Evolutionary conservation across 2,329 filamentous ascomycete species (phyloP).

Genomic region (Ramichloridium luteum): DNA sequence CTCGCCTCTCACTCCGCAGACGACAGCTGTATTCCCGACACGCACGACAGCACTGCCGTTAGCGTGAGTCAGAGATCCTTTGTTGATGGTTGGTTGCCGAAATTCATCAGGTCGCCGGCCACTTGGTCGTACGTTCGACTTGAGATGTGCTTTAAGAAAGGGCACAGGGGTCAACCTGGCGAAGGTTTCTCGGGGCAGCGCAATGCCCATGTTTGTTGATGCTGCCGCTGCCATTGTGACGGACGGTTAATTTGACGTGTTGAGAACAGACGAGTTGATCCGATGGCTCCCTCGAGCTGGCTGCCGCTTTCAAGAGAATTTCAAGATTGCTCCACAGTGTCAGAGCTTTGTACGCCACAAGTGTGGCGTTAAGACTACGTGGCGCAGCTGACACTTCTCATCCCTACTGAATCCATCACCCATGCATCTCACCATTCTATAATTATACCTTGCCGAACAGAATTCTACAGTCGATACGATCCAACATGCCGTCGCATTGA

Average conservation of each 20-base stretch:
- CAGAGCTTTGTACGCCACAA: too few relatives aligned
- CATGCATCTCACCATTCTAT: too few relatives aligned
- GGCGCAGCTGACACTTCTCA: too few relatives aligned
- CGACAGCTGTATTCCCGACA: conserved; percentile 81
- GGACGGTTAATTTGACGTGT: too few relatives aligned
- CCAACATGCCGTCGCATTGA: too few relatives aligned
- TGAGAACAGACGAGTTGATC: too few relatives aligned
- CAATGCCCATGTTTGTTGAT: conserved; percentile 22
- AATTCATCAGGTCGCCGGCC: conserved; percentile 59
- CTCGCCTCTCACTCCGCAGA: conserved; percentile 83
- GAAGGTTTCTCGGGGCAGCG: conserved; percentile 58
- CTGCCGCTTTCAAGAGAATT: not conserved
- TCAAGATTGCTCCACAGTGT: too few relatives aligned
- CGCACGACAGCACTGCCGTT: conserved; percentile 84
- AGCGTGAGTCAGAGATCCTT: conserved; percentile 73
- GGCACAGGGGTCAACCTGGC: conserved; percentile 80
- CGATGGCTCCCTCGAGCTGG: too few relatives aligned
- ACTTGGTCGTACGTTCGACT: conserved; percentile 63
- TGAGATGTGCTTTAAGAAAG: conserved; percentile 80
- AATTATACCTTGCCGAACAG: too few relatives aligned
- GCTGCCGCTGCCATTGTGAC: conserved; percentile 5
- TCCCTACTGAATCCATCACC: too few relatives aligned
- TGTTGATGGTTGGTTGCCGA: conserved; percentile 64
- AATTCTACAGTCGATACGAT: too few relatives aligned
- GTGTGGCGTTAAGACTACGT: too few relatives aligned